These are phyloP conservation scores for Ustilago hordei DNA, from an alignment of 1,284 basidiomycete species.

Conservation along the genomic window DNA sequence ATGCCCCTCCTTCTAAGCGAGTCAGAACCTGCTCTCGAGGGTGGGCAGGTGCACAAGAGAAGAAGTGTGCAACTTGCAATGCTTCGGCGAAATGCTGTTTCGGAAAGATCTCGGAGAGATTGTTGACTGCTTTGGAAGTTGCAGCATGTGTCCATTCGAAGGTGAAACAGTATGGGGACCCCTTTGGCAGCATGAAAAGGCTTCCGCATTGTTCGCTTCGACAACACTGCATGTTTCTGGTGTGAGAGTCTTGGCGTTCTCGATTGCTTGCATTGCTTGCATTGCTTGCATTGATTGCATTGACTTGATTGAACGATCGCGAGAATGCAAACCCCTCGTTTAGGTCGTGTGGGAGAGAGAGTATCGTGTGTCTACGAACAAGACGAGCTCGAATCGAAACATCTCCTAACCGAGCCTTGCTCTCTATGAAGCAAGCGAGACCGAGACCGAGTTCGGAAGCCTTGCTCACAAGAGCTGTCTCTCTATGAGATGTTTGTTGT, in stretches of 20 bases:
- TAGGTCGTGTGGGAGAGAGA: no score
- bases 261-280: no score
- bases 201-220: no score
- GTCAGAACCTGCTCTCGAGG: neutral
- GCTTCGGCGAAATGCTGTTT: conserved; percentile 16
- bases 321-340: no score
- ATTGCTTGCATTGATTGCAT: no score
- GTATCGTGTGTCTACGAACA: neutral
- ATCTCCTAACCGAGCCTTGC: conserved; percentile 20
- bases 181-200: no score
- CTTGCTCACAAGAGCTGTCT: no score
- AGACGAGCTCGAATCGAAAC: conserved; percentile 16
- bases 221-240: no score
- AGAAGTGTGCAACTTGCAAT: neutral
- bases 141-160: no score
- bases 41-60: no score
- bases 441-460: neutral
- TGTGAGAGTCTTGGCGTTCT: no score
- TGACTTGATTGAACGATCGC: conserved; percentile 5
- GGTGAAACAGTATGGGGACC: conserved; percentile 2
- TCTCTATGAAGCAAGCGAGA: neutral
- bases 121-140: neutral
- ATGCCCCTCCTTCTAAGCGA: neutral
- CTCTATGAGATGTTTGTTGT: no score
- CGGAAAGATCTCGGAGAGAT: conserved; percentile 39